Conservation (phyloP, 805 yeast genomes). For the Barnettozyma salicaria region DNA sequence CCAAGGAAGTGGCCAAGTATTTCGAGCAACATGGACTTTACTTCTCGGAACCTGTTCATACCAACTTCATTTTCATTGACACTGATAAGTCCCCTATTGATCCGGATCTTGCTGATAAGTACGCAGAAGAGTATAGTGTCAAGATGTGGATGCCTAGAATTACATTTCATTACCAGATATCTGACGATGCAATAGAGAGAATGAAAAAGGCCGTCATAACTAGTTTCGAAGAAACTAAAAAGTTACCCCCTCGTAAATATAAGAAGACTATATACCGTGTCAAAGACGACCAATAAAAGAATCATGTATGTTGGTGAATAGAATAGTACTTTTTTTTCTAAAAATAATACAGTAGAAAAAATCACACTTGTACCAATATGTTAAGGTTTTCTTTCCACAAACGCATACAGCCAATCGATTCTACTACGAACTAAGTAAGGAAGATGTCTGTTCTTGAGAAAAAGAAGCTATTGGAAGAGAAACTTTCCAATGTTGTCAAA, state of each 20-base stretch:
- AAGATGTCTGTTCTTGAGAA: conserved; percentile 14
- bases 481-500: conserved; percentile 24
- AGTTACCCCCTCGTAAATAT: conserved; percentile 5
- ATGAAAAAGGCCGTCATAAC: conserved; percentile 29
- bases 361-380: no score
- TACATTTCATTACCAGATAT: conserved; percentile 43
- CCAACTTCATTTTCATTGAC: conserved; percentile 80
- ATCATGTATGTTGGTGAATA: conserved; percentile 1
- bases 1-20: conserved; percentile 45
- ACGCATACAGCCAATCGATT: no score
- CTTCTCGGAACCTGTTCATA: conserved; percentile 66
- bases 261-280: conserved; percentile 5
- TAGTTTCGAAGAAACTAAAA: conserved; percentile 33
- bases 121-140: conserved; percentile 52
- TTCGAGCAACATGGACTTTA: conserved; percentile 48
- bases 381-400: no score
- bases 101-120: conserved; percentile 44
- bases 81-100: conserved; percentile 42
- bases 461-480: conserved; percentile 16
- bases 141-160: conserved; percentile 59
- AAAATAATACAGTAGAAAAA: neutral
- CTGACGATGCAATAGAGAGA: conserved; percentile 18
- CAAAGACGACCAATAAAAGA: conserved; percentile 1
- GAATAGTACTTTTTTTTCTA: no score
- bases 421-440: no score